phyloP scores from a whole-genome alignment of 2,329 filamentous ascomycete species.

The Tympanopsis confertula region DNA sequence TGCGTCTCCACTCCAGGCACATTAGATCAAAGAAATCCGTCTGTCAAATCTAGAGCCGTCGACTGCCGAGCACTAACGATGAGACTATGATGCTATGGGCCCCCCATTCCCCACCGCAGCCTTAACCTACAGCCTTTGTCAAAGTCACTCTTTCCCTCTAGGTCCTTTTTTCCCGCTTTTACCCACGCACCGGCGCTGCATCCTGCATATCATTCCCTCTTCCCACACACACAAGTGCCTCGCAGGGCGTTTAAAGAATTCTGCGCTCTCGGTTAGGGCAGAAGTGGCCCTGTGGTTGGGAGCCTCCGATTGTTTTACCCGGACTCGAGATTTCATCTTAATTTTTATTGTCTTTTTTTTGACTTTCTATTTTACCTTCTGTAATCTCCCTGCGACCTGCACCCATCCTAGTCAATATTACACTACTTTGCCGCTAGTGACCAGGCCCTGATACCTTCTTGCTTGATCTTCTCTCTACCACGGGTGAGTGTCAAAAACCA shows the following conservation, averaged over 20 bases:
- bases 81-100: no score
- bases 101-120: no score
- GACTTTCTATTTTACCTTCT: neutral
- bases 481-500: conserved; percentile 4
- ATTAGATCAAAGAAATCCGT: neutral
- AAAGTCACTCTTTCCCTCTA: neutral
- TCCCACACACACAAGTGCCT: neutral
- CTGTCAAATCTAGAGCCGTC: neutral
- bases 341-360: neutral
- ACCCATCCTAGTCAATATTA: conserved; percentile 22
- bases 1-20: no score
- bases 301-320: no score
- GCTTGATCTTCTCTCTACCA: conserved; percentile 9
- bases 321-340: neutral
- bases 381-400: conserved; percentile 14
- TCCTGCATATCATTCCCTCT: neutral
- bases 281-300: no score
- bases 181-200: neutral
- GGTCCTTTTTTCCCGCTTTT: neutral
- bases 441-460: conserved; percentile 17
- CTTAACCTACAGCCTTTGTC: neutral
- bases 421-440: conserved; percentile 22
- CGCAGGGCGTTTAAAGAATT: neutral
- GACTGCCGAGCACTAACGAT: neutral
- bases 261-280: no score